Conservation (phyloP, 2,329 filamentous ascomycete species). For the Cladobotryum mycophilum region DNA sequence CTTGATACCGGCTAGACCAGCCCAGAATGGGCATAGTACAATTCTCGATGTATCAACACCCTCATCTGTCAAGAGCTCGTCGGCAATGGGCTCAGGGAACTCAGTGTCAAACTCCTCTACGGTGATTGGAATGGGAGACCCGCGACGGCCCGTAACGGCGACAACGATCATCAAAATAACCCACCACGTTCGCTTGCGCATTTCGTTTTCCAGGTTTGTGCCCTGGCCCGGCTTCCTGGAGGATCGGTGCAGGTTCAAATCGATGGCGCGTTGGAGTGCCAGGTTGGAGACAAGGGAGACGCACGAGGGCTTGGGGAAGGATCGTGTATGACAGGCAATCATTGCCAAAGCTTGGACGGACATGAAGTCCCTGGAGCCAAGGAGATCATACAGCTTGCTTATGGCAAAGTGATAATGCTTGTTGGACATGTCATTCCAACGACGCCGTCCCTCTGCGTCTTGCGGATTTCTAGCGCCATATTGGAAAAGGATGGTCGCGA, state of each 20-base stretch:
- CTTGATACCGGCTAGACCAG: conserved; percentile 60
- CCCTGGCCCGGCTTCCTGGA: conserved; percentile 42
- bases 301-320: conserved; percentile 72
- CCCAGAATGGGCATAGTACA: conserved; percentile 59
- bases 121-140: conserved; percentile 68
- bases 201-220: conserved; percentile 61
- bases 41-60: conserved; percentile 51
- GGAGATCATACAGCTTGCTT: conserved; percentile 60
- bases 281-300: conserved; percentile 62
- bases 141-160: conserved; percentile 68
- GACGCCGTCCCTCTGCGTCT: conserved; percentile 44
- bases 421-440: conserved; percentile 61
- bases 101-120: conserved; percentile 74
- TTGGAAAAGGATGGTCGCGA: conserved; percentile 72
- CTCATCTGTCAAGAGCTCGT: conserved; percentile 61
- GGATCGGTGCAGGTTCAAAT: conserved; percentile 70
- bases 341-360: conserved; percentile 69
- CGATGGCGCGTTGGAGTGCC: conserved; percentile 63
- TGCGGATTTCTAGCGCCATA: conserved; percentile 64
- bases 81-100: conserved; percentile 63
- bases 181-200: conserved; percentile 77
- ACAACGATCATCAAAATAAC: conserved; percentile 59
- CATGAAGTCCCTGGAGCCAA: conserved; percentile 53
- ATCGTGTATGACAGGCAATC: conserved; percentile 65
- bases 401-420: conserved; percentile 73